Evolutionary conservation across 2,329 filamentous ascomycete species (phyloP), one percentile per base, ranked within the genome.

Genomic region (Aspergillus sp.): DNA sequence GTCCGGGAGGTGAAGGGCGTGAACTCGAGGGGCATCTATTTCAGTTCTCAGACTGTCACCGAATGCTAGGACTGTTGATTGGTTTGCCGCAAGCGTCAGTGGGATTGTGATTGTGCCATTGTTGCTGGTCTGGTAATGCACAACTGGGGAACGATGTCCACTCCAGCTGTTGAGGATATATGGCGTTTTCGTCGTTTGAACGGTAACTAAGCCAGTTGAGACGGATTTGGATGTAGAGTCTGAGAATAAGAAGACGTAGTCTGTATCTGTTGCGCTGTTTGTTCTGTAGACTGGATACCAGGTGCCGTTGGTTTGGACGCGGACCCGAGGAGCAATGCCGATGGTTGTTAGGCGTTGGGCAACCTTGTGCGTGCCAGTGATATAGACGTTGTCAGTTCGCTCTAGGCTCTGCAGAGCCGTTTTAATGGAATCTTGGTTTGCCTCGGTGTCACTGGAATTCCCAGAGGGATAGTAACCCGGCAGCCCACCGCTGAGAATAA

Each of bases 121-220:
- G 2, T 65, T 52, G 3, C 53, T 64, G n/a, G 64, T 55, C 12
- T 66, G 61, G 58, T 77, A 79, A 13, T 65, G 60, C 0, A 68
- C 33, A 15, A 79, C 59, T 0, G 72, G 68, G 3, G 53, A 66
- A 2, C 3, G 4, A 1, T 65, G 62, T 4, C 78, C 79, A 1
- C 77, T 77, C 75, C 78, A 81, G 8, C 77, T 73, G 61, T 81
- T 68, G 39, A 73, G 72, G 33, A 67, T 7, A 58, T 73, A 78
- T 2, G 77, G 77, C 2, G 9, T 51, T 3, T 62, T 65, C 12
- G 63, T 67, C 12, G 63, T 73, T 53, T 60, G 40, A 34, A 58
- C 50, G 1, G 60, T 64, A 3, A 34, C 22, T 8, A 6, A 30
- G 4, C 24, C 39, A 1, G 0, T 30, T 1, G 27, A 30, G 2